Evolutionary conservation across 163 green algal genomes (phyloP).

Genomic region (Chlamydomonas reinhardtii): DNA sequence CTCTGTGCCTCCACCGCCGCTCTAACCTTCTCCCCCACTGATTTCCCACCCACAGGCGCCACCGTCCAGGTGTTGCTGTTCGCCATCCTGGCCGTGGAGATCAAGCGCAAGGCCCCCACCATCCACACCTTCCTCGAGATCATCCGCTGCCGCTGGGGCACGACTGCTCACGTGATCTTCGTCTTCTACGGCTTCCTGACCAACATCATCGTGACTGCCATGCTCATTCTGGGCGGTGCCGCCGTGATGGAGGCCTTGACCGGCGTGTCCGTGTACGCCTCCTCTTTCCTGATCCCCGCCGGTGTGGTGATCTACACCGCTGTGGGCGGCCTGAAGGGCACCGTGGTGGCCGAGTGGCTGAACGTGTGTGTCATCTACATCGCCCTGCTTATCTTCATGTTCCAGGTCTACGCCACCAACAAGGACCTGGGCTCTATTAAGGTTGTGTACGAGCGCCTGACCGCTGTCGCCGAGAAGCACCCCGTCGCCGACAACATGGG

Average conservation of each 20-base stretch:
- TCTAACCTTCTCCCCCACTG: not conserved
- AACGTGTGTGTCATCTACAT: constrained; percentile 88
- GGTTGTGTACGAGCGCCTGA: constrained; percentile 74
- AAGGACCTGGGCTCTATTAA: constrained; percentile 55
- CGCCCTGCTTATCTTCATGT: constrained; percentile 86
- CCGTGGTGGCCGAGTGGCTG: constrained; percentile 86
- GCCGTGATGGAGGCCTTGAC: constrained; percentile 89
- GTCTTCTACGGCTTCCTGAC: constrained; percentile 84
- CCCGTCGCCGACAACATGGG: constrained; percentile 80
- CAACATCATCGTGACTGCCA: constrained; percentile 89
- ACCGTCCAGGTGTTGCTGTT: constrained; percentile 97
- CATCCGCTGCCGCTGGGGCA: constrained; percentile 78
- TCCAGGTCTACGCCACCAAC: constrained; percentile 60
- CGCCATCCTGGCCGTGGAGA: constrained; percentile 92
- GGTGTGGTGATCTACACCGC: constrained; percentile 93
- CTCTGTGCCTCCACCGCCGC: too few species aligned
- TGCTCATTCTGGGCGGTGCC: constrained; percentile 95
- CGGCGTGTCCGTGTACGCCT: constrained; percentile 77
- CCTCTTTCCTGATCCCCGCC: constrained; percentile 92
- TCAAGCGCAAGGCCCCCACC: constrained; percentile 90
- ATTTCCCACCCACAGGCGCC: constrained; percentile 67
- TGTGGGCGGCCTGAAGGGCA: constrained; percentile 87
- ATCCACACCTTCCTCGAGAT: constrained; percentile 86
- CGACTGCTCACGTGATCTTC: constrained; percentile 79
- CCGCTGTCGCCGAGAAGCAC: constrained; percentile 36